Evolutionary conservation across 345 rosid genomes (phyloP), one percentile per base, ranked within the genome.

Genomic region (Pistacia integerrima): DNA sequence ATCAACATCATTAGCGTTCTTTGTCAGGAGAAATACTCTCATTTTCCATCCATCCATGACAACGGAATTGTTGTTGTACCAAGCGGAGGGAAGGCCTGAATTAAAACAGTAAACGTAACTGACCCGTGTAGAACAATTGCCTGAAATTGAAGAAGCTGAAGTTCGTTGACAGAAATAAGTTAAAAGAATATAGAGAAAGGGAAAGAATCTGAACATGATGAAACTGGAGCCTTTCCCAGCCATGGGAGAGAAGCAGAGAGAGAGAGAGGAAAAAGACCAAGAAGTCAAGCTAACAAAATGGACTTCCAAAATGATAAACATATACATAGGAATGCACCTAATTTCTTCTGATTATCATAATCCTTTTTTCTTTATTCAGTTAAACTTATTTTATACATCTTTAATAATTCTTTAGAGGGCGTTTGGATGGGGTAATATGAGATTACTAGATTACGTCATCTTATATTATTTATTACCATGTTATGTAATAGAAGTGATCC

Each of bases 21-120:
- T 38, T 11, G 16, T 10, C 28, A 73, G 5, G 58, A 73, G 68
- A 30, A 73, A 61, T 9, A 62, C 76, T 30, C 76, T 73, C 68
- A 73, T 73, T 62, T 49, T 28, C 68, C 68, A 73, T 10, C 68
- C 76, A 30, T 61, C 4, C 68, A 48, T 62, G 68, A 73, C 33
- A 59, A 73, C 76, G 12, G 76, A 73, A 11, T 73, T 73, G 68
- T 73, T 73, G 76, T 73, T 73, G 68, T 61, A 73, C 76, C 76
- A 73, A 28, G 68, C 62, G 9, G 59, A 73, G 57, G 75, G 75
- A 60, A 61, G 76, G 60, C 30, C 49, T 18, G 68, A 73, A 49
- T 61, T 48, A 38, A 73, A 61, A 48, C 76, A 73, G 76, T 61
- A 73, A 28, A 60, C 22, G 7, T 61, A 28, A 48, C 76, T 73